Evolutionary conservation across 306 rosid genomes (phyloP), one percentile per base, ranked within the genome.

Genomic region (Echinosophora koreensis): DNA sequence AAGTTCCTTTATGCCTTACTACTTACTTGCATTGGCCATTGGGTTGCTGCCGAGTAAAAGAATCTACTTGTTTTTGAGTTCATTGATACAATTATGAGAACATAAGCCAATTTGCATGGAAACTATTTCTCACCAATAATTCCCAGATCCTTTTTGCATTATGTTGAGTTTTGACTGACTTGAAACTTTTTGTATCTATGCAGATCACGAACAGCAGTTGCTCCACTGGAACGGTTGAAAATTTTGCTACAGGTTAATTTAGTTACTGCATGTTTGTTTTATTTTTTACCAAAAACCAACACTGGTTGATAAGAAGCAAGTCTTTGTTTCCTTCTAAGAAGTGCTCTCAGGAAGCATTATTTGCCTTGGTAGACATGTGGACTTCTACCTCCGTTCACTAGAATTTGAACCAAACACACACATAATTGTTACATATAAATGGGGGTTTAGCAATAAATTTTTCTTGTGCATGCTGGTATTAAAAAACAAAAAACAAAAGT

Each of bases 131-230:
- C 51, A 4, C 12, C 4, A 16, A 28, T 67, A 61, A 22, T 54
- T 35, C 38, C 30, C 34, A 34, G 13, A 10, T 34, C 17, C 8
- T 4, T 51, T 54, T 54, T 61, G 57, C 49, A 1, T 27, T 37
- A 46, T 55, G 74, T 35, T 27, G 22, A 18, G 6, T n/a, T 57
- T 55, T 78, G 27, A 70, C 44, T 64, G 58, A 66, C 51, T 39
- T 28, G 17, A 51, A 35, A 4, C 1, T 30, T 74, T 58, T 60
- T 10, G 55, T 80, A 42, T 55, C 34, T 14, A 18, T 78, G 77
- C 89, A 93, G 98, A 82, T 93, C 98, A 57, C 89, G 98, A 60
- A 93, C 98, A 2, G 98, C 97, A 15, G 98, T 93, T 77, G 98
- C 98, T 74, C 98, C 98, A 22, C 80, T 93, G 79, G 98, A 93